Conservation (phyloP, 176 grass and related monocot species). For the Ensete glaucum region DNA sequence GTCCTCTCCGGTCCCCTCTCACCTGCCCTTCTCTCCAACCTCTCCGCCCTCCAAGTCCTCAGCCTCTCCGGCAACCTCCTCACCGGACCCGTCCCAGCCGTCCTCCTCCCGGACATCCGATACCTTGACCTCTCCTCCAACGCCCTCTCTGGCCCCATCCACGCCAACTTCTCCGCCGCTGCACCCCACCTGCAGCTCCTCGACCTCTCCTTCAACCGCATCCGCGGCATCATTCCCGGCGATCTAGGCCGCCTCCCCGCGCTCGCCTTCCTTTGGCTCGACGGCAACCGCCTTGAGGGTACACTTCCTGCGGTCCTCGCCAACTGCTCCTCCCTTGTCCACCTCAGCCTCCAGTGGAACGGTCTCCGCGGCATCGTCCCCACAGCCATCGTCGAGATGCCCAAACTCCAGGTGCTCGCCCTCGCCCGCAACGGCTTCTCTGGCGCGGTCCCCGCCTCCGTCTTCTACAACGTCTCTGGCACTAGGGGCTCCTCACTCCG, state of each 20-base stretch:
- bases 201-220: constrained; percentile 81
- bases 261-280: constrained; percentile 88
- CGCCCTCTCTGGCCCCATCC: constrained; percentile 55
- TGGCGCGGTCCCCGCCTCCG: constrained; percentile 51
- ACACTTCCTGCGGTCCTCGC: constrained; percentile 78
- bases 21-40: constrained; percentile 50
- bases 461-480: constrained; percentile 30
- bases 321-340: constrained; percentile 71
- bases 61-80: constrained; percentile 65
- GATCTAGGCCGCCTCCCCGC: constrained; percentile 53
- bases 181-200: constrained; percentile 56
- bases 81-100: constrained; percentile 47
- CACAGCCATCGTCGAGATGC: constrained; percentile 48
- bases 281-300: constrained; percentile 79
- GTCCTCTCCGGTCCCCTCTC: constrained; percentile 66
- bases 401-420: constrained; percentile 69
- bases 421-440: constrained; percentile 73
- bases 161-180: constrained; percentile 32
- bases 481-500: constrained; percentile 57
- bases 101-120: constrained; percentile 33
- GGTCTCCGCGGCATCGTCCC: constrained; percentile 77
- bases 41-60: constrained; percentile 61
- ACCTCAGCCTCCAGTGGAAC: constrained; percentile 82
- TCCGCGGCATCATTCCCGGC: constrained; percentile 65
- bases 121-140: constrained; percentile 95